phyloP scores from a whole-genome alignment of 352 stramenopile genomes.

The Globisporangium viniferum region DNA sequence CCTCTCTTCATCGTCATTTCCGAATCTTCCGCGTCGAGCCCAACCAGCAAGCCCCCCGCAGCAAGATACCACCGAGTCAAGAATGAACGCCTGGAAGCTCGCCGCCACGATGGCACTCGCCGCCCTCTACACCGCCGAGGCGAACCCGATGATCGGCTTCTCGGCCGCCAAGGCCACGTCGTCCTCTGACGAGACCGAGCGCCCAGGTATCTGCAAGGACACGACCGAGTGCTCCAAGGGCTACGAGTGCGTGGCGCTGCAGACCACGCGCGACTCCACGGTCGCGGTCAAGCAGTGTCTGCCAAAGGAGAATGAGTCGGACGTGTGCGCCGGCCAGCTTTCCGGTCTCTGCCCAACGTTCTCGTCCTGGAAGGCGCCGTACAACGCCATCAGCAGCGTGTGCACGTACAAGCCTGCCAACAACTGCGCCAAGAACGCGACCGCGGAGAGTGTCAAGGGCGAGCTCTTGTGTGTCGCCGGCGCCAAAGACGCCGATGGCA shows the following conservation, averaged over 20 bases:
- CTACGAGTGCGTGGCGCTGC: conserved; percentile 68
- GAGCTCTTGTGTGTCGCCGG: conserved; percentile 56
- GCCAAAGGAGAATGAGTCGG: conserved; percentile 50
- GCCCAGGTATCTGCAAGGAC: conserved; percentile 54
- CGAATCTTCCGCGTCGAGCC: conserved; percentile 14
- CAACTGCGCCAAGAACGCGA: conserved; percentile 43
- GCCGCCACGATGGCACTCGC: conserved; percentile 28
- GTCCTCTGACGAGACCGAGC: conserved; percentile 19
- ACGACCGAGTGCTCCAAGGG: conserved; percentile 48
- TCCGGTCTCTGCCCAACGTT: conserved; percentile 67
- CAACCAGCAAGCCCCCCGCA: not conserved
- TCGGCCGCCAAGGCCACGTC: conserved; percentile 12
- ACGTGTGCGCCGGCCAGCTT: conserved; percentile 64
- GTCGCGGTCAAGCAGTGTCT: conserved; percentile 73
- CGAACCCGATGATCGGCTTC: conserved; percentile 10
- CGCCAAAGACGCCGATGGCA: conserved; percentile 33
- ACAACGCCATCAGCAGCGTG: conserved; percentile 75
- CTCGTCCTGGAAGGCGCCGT: conserved; percentile 57
- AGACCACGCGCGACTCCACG: conserved; percentile 57
- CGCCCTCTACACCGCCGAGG: conserved; percentile 27
- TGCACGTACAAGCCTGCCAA: conserved; percentile 74
- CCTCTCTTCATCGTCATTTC: conserved; percentile 12
- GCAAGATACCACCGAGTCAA: conserved; percentile 2
- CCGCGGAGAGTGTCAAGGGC: conserved; percentile 41
- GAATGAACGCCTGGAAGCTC: conserved; percentile 43